Evolutionary conservation across 495 filamentous ascomycete species (phyloP), one percentile per base, ranked within the genome.

Genomic region (Hyphodiscus hymeniophilus): DNA sequence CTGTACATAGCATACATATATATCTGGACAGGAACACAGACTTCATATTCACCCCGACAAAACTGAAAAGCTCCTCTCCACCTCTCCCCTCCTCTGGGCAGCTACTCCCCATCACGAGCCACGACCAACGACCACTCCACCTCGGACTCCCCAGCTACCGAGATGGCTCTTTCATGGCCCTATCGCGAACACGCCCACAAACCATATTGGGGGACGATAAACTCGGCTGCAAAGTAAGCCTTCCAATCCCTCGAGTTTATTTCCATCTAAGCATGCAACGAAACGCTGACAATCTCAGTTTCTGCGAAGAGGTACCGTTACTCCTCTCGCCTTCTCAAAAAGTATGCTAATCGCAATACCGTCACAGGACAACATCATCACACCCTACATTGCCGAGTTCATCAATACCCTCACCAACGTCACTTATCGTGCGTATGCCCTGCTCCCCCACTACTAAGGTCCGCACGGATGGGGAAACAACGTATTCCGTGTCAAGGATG

Each of bases 321-420:
- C 21, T 28, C 26, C 26, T 10, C 26, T 28, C 26, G 4, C 17
- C 33, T 38, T 7, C 5, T 35, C 34, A 32, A 32, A 32, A 32
- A 7, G 7, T 13, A 32, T 7, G 13, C 44, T 45, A 42, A 47
- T 36, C 35, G 16, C 12, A n/a, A 28, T 28, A 28, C 10, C 26
- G 26, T 28, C 5, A 41, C 39, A 77, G 60, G 76, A 80, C 56
- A 77, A 77, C 54, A 62, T 65, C n/a, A 52, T 80, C 38, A 73
- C 68, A 2, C 39, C 57, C 33, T 77, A 80, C 48, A 60, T 79
- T 26, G 76, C 69, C 35, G 76, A 80, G 47, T 72, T 78, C 57
- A 65, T 78, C 61, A 79, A 77, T 51, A 72, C 70, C 0, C 33
- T 79, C n/a, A 74, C 67, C 3, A 80, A 75, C 45, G 17, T 77